Evolutionary conservation across 495 filamentous ascomycete genomes (phyloP).

Genomic region (Penicillium tannophilum): DNA sequence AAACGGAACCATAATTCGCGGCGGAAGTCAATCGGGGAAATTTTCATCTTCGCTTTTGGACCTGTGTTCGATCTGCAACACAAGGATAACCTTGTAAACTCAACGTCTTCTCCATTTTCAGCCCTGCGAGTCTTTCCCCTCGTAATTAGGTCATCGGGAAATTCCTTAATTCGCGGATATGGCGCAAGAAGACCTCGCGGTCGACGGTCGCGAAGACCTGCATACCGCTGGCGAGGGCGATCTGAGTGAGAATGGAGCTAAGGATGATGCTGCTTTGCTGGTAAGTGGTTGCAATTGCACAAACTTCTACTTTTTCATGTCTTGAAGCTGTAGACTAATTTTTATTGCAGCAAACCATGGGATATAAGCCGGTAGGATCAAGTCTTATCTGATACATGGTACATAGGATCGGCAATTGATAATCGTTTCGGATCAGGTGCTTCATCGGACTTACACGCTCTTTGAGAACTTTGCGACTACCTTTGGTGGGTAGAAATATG

Average conservation of each 20-base stretch:
- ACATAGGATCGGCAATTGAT: constrained; percentile 8
- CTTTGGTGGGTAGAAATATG: constrained; percentile 43
- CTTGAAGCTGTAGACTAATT: constrained; percentile 18
- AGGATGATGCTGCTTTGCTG: constrained; percentile 49
- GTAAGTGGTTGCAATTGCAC: constrained; percentile 26
- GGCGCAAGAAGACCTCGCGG: constrained; percentile 25
- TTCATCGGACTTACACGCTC: constrained; percentile 50
- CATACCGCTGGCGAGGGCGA: constrained; percentile 31
- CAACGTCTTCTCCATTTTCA: not conserved
- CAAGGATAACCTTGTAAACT: not conserved
- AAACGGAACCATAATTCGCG: constrained; percentile 17
- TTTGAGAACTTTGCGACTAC: constrained; percentile 59
- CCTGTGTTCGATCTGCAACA: not conserved
- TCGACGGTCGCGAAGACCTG: constrained; percentile 29
- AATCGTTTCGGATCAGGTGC: constrained; percentile 30
- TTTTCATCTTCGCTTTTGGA: constrained; percentile 5
- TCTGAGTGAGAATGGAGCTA: constrained; percentile 31
- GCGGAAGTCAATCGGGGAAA: constrained; percentile 9
- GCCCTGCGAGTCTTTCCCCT: constrained; percentile 4
- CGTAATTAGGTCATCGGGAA: not conserved
- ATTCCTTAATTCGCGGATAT: constrained; percentile 10
- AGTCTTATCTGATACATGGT: constrained; percentile 7
- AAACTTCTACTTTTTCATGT: not conserved
- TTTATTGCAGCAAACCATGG: constrained; percentile 44
- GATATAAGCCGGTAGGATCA: constrained; percentile 48